Evolutionary conservation across 768 basidiomycete species (phyloP).

Genomic region (Leccinum boreale): DNA sequence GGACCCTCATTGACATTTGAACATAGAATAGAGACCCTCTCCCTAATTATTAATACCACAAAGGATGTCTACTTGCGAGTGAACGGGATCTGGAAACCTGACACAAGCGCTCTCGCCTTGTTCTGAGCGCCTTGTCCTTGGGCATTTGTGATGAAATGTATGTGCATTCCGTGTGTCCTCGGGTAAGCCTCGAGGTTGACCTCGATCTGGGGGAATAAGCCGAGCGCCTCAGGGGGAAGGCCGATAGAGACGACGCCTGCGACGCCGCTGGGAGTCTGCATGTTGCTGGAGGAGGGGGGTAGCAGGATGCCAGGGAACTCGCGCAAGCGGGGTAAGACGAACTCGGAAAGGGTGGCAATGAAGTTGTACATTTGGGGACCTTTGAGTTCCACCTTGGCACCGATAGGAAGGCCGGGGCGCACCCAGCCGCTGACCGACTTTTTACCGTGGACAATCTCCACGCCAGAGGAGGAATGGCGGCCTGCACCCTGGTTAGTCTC

Average conservation of each 20-base stretch:
- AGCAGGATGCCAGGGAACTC: conserved; percentile 85
- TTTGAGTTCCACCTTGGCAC: conserved; percentile 86
- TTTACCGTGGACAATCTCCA: conserved; percentile 70
- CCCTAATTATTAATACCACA: conserved; percentile 24
- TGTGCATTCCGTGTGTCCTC: conserved; percentile 82
- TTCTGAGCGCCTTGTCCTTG: conserved; percentile 88
- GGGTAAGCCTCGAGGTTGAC: conserved; percentile 91
- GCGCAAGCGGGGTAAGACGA: conserved; percentile 90
- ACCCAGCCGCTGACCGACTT: conserved; percentile 81
- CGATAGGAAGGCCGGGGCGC: conserved; percentile 75
- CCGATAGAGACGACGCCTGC: conserved; percentile 90
- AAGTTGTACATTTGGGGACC: conserved; percentile 96
- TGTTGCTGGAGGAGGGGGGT: conserved; percentile 67
- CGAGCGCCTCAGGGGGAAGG: conserved; percentile 78
- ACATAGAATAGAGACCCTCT: conserved; percentile 20
- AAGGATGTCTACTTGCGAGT: conserved; percentile 35
- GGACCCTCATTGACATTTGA: conserved; percentile 29
- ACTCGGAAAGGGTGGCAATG: conserved; percentile 81
- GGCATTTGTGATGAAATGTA: conserved; percentile 90
- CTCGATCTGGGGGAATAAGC: conserved; percentile 93
- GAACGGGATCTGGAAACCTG: conserved; percentile 93
- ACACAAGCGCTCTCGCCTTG: conserved; percentile 79
- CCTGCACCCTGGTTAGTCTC: conserved; percentile 76
- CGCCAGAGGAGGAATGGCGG: conserved; percentile 62
- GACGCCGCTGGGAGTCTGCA: conserved; percentile 71